Conservation (phyloP, 2,329 filamentous ascomycete species). For the Penicillium sumatraense region DNA sequence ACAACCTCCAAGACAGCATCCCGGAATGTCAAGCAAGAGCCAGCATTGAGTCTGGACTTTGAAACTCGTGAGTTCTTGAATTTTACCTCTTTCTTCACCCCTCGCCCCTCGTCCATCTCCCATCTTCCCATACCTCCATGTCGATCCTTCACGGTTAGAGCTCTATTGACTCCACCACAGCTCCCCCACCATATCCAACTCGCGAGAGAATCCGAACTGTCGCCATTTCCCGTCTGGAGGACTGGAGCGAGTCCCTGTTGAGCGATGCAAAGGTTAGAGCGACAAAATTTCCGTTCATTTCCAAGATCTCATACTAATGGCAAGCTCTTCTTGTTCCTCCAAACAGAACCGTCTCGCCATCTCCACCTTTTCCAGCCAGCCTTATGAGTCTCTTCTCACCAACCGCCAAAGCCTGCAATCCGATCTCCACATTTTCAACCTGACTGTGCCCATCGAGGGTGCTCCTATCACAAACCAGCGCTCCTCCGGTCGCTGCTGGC, state of each 20-base stretch:
- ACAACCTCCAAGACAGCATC: neutral
- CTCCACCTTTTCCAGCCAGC: constrained; percentile 70
- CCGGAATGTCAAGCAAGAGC: neutral
- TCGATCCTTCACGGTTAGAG: too few relatives aligned
- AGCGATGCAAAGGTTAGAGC: constrained; percentile 31
- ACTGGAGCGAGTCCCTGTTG: constrained; percentile 33
- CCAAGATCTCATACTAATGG: neutral
- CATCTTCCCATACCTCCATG: too few relatives aligned
- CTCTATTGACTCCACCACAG: constrained; percentile 3
- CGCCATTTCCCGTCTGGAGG: constrained; percentile 26
- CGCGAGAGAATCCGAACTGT: constrained; percentile 19
- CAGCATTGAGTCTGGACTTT: neutral
- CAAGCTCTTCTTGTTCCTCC: neutral
- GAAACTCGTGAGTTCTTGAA: neutral
- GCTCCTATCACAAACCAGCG: constrained; percentile 84
- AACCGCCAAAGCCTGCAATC: constrained; percentile 66
- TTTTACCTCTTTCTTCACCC: neutral
- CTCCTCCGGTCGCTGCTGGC: constrained; percentile 83
- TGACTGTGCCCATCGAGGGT: constrained; percentile 81
- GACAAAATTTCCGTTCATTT: too few relatives aligned
- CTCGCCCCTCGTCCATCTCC: too few relatives aligned
- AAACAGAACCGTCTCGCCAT: constrained; percentile 71
- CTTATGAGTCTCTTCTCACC: constrained; percentile 68
- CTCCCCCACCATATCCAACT: constrained; percentile 22
- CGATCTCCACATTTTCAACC: constrained; percentile 81